Evolutionary conservation across 2,329 filamentous ascomycete genomes (phyloP), one percentile per base, ranked within the genome.

Genomic region (Geosmithia flava): DNA sequence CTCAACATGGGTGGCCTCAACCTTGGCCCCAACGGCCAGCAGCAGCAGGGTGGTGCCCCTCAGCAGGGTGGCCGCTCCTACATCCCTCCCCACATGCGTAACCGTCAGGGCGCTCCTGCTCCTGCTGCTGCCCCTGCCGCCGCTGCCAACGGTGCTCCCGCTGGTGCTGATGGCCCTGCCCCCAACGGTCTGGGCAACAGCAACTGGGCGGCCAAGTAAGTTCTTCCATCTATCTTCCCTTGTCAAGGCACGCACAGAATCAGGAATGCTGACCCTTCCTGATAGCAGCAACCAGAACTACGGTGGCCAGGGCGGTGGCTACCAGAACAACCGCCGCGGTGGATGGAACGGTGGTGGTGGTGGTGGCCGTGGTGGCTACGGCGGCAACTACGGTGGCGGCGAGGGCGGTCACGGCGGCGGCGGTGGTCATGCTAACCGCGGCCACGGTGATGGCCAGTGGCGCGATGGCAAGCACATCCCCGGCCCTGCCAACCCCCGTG

Each of bases 371-470:
- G 65, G 68, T 37, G 61, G 61, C 51, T 60, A 61, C 49, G 60
- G 61, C 47, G 62, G 58, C 46, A 60, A 63, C 47, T 66, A 66
- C 50, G 64, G 65, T 50, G 64, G 67, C 58, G 56, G 59, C 37
- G 53, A 52, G 17, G 65, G 65, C 45, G 63, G 62, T 43, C 63
- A 65, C 43, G 70, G 74, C 52, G 72, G 72, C 52, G 74, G 72
- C 52, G 68, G 70, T 51, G 71, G 70, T 53, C 71, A 74, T 56
- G 58, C 75, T 61, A 75, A 81, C 59, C 82, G 85, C 60, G 89
- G 90, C 59, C 94, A 89, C 64, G 93, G 93, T 60, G 93, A 97
- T 62, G 93, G 93, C 61, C 83, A 88, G 72, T 98, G 93, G 93
- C 82, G 83, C 62, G 91, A 97, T 56, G 93, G 93, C 68, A 95